A percentile compares a stretch with the other conserved stretches of the same genome.
phyloP scores from a whole-genome alignment of 1,139 yeast genomes.

The Scheffersomyces illinoinensis region DNA sequence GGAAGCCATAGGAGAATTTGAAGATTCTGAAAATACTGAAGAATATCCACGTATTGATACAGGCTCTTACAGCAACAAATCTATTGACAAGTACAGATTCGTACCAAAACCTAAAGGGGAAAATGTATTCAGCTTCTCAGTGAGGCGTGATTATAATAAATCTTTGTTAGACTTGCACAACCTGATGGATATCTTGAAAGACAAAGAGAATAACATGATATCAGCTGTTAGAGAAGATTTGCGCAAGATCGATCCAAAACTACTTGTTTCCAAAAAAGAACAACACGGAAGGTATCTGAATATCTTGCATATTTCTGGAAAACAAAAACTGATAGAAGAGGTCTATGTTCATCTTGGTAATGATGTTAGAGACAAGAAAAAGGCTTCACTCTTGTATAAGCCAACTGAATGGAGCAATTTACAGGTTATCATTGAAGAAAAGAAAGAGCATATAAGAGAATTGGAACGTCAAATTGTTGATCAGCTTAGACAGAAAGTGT shows the following conservation, averaged over 20 bases:
- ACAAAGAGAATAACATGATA: constrained; percentile 24
- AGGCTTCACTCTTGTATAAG: constrained; percentile 30
- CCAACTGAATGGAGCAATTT: constrained; percentile 35
- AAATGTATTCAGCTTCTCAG: constrained; percentile 20
- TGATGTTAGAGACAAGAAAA: constrained; percentile 29
- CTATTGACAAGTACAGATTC: constrained; percentile 21
- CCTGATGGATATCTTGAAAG: constrained; percentile 28
- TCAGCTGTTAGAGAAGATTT: constrained; percentile 20
- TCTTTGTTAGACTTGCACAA: constrained; percentile 31
- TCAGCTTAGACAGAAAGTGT: constrained; percentile 37
- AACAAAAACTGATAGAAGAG: constrained; percentile 26
- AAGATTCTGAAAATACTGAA: constrained; percentile 4
- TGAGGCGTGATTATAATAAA: constrained; percentile 29
- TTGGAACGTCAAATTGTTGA: constrained; percentile 51
- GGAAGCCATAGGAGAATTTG: constrained; percentile 1
- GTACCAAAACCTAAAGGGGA: constrained; percentile 4
- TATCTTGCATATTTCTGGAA: constrained; percentile 37
- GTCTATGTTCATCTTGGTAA: constrained; percentile 9
- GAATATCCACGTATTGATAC: constrained; percentile 1
- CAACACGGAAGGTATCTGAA: constrained; percentile 34
- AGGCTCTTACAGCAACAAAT: constrained; percentile 19
- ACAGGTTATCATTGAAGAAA: constrained; percentile 27
- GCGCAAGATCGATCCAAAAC: constrained; percentile 28
- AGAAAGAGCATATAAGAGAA: constrained; percentile 24
- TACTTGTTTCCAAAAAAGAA: constrained; percentile 26